A percentile compares a stretch with the other conserved stretches of the same genome.
phyloP scores from a whole-genome alignment of 2,329 filamentous ascomycete genomes.

The Sphaerulina populicola region DNA sequence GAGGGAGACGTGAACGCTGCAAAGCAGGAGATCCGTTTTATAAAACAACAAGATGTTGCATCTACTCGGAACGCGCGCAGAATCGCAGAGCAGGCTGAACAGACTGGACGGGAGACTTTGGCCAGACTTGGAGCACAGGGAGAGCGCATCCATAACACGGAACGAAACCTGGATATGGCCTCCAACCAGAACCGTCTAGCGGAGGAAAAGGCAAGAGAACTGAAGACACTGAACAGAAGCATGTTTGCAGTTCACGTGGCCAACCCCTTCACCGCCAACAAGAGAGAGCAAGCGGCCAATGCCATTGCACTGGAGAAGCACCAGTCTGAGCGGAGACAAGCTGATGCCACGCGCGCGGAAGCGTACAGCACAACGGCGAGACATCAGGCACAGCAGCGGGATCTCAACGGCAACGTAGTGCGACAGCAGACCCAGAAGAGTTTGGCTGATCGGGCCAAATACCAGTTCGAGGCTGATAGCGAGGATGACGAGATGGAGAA shows the following conservation, averaged over 20 bases:
- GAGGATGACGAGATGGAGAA: slow-evolving; percentile 56
- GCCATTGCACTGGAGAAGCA: slow-evolving; percentile 60
- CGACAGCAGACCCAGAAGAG: slow-evolving; percentile 46
- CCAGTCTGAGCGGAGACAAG: slow-evolving; percentile 47
- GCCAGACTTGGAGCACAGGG: slow-evolving; percentile 68
- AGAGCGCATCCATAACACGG: slow-evolving; percentile 72
- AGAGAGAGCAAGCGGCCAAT: slow-evolving; percentile 53
- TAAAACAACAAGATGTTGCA: slow-evolving; percentile 71
- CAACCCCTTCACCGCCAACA: slow-evolving; percentile 57
- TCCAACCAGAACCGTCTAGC: slow-evolving; percentile 63
- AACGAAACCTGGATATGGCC: slow-evolving; percentile 73
- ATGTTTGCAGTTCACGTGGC: slow-evolving; percentile 62
- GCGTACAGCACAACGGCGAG: slow-evolving; percentile 50
- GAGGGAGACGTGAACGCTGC: slow-evolving; percentile 63
- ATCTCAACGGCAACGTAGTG: slow-evolving; percentile 38
- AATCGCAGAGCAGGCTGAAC: slow-evolving; percentile 59
- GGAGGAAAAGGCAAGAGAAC: slow-evolving; percentile 69
- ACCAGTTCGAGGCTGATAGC: slow-evolving; percentile 69
- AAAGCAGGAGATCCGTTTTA: slow-evolving; percentile 64
- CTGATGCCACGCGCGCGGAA: slow-evolving; percentile 49
- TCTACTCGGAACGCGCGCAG: slow-evolving; percentile 61
- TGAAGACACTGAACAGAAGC: slow-evolving; percentile 77
- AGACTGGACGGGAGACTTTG: slow-evolving; percentile 63
- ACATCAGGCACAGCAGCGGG: slow-evolving; percentile 55
- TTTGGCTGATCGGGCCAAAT: slow-evolving; percentile 60